These are phyloP conservation scores for Harringtonia aguacate DNA, from an alignment of 2,329 filamentous ascomycete species.

Conservation along the genomic window DNA sequence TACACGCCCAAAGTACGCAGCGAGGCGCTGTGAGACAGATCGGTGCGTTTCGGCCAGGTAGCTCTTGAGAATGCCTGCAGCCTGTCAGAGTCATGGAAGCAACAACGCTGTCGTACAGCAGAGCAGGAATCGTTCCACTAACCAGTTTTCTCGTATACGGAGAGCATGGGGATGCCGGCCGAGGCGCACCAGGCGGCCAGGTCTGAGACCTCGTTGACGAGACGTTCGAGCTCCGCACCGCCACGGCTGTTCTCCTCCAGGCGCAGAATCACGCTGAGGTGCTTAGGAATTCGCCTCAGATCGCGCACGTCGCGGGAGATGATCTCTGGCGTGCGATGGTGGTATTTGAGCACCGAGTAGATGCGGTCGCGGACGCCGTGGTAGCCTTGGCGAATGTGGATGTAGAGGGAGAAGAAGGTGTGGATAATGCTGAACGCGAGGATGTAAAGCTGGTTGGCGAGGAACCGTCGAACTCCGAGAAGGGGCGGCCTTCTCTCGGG, in stretches of 20 bases:
- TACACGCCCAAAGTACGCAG: constrained; percentile 73
- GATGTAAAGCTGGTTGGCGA: constrained; percentile 52
- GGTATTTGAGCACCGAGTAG: constrained; percentile 79
- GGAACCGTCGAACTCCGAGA: constrained; percentile 49
- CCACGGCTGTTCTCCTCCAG: constrained; percentile 59
- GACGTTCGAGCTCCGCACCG: constrained; percentile 65
- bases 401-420: constrained; percentile 77
- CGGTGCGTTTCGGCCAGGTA: constrained; percentile 80
- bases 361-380: constrained; percentile 68
- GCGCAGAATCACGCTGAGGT: constrained; percentile 78
- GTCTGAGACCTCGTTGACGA: constrained; percentile 87
- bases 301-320: constrained; percentile 77
- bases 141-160: constrained; percentile 90
- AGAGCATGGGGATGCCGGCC: constrained; percentile 76
- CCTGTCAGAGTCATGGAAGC: not conserved
- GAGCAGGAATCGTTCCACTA: constrained; percentile 17
- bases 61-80: constrained; percentile 71
- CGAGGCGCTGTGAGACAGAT: constrained; percentile 67
- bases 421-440: constrained; percentile 63
- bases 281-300: constrained; percentile 65
- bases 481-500: constrained; percentile 22
- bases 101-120: not conserved
- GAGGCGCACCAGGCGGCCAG: constrained; percentile 88
- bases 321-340: constrained; percentile 88
- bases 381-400: constrained; percentile 70